These are phyloP conservation scores for Trichoderma semiorbis DNA, from an alignment of 2,329 filamentous ascomycete genomes.

Conservation along the genomic window DNA sequence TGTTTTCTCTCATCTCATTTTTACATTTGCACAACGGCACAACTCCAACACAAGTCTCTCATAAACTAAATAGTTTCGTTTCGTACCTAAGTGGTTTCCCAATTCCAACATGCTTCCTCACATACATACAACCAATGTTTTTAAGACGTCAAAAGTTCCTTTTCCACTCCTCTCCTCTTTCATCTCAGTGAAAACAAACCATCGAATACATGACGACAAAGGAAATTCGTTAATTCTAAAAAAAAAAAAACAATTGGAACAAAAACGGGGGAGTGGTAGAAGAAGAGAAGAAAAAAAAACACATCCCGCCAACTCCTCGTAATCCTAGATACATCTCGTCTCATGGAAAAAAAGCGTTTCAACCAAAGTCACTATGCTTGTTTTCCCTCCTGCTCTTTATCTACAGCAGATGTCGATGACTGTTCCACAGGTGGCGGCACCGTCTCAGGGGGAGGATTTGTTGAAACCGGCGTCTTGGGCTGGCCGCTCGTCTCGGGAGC, in stretches of 20 bases:
- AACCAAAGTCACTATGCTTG: neutral
- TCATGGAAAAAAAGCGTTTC: neutral
- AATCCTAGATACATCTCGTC: slow-evolving; percentile 3
- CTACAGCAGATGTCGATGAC: slow-evolving; percentile 7
- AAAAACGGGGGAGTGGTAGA: neutral
- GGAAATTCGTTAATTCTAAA: slow-evolving; percentile 16
- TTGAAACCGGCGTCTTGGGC: neutral
- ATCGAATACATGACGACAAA: slow-evolving; percentile 10
- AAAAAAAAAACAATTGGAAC: neutral
- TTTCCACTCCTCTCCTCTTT: neutral
- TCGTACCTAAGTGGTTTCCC: neutral
- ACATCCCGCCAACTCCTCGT: slow-evolving; percentile 11
- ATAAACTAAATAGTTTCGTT: neutral
- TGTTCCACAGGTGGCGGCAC: slow-evolving; percentile 15
- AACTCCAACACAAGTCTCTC: neutral
- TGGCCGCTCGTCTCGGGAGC: neutral
- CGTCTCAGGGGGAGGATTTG: neutral
- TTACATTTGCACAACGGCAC: neutral
- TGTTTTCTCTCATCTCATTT: neutral
- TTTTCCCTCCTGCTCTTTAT: slow-evolving; percentile 17
- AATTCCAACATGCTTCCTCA: neutral
- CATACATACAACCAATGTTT: neutral
- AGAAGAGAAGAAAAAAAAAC: neutral
- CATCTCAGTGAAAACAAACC: neutral
- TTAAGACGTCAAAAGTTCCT: neutral